These are phyloP conservation scores for Pelargonium nanum DNA, from an alignment of 345 rosid genomes.

Conservation along the genomic window DNA sequence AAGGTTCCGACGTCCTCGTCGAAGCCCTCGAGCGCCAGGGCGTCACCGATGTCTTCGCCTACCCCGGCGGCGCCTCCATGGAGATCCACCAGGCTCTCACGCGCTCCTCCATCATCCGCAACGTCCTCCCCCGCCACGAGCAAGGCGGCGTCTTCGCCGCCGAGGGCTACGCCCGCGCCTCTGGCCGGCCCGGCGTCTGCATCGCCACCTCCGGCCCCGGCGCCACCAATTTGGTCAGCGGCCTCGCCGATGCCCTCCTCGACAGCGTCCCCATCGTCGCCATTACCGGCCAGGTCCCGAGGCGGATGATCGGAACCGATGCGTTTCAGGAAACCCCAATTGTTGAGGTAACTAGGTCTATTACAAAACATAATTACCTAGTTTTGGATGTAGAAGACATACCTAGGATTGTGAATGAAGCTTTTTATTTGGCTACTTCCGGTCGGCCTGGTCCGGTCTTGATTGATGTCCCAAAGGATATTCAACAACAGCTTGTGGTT, in stretches of 20 bases:
- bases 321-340: conserved; percentile 92
- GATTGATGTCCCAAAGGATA: conserved; percentile 88
- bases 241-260: conserved; percentile 79
- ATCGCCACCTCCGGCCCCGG: conserved; percentile 97
- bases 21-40: conserved; percentile 90
- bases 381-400: conserved; percentile 84
- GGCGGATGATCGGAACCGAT: conserved; percentile 88
- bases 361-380: conserved; percentile 80
- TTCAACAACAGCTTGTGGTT: conserved; percentile 78
- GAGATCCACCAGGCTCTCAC: conserved; percentile 98
- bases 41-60: conserved; percentile 71
- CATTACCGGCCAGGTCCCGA: conserved; percentile 80
- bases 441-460: conserved; percentile 89
- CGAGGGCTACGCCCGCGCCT: conserved; percentile 85
- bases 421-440: conserved; percentile 75
- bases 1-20: conserved; percentile 85
- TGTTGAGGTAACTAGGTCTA: conserved; percentile 84
- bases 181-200: conserved; percentile 80
- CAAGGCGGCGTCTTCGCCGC: conserved; percentile 96
- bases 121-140: conserved; percentile 90
- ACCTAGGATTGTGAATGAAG: conserved; percentile 70
- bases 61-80: conserved; percentile 93
- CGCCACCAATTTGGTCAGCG: conserved; percentile 81
- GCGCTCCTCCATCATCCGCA: conserved; percentile 59
- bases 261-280: conserved; percentile 86